A percentile compares a stretch with the other conserved stretches of the same genome.
Evolutionary conservation across 2,329 filamentous ascomycete species (phyloP).

Genomic region (Arthrobotrys conoides): DNA sequence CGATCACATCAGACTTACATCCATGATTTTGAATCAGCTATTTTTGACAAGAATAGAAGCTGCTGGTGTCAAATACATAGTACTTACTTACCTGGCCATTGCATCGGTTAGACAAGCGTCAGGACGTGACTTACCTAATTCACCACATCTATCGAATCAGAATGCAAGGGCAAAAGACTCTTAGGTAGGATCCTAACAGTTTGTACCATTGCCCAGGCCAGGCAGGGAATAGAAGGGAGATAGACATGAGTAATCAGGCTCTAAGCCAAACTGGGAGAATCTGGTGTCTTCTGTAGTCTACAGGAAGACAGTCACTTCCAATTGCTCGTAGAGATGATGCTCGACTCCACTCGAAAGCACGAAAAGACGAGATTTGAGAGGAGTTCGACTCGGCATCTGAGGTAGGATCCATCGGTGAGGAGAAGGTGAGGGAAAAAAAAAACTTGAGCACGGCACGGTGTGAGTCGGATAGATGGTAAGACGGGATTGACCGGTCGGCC

Average conservation of each 20-base stretch:
- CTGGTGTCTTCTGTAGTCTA: slow-evolving; percentile 17
- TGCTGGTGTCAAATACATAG: not conserved
- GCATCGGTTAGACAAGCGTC: slow-evolving; percentile 9
- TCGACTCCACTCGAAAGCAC: slow-evolving; percentile 18
- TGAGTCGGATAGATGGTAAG: slow-evolving; percentile 54
- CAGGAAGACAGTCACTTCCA: slow-evolving; percentile 21
- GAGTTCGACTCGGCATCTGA: slow-evolving; percentile 40
- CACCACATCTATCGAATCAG: slow-evolving; percentile 15
- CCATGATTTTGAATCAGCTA: slow-evolving; percentile 27
- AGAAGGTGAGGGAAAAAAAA: no score
- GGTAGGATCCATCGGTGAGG: slow-evolving; percentile 35
- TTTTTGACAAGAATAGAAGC: slow-evolving; percentile 17
- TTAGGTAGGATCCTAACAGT: slow-evolving; percentile 19
- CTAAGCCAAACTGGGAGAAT: slow-evolving; percentile 48
- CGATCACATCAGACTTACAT: slow-evolving; percentile 29
- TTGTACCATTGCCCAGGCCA: not conserved
- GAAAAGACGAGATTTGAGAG: slow-evolving; percentile 28
- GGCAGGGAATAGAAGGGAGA: slow-evolving; percentile 29
- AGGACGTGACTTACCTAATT: slow-evolving; percentile 42
- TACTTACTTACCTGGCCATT: not conserved
- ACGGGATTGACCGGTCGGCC: slow-evolving; percentile 50
- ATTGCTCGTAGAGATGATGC: not conserved
- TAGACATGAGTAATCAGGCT: slow-evolving; percentile 44
- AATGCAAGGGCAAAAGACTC: slow-evolving; percentile 24
- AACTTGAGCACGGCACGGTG: slow-evolving; percentile 35